Evolutionary conservation across 345 rosid genomes (phyloP).

Genomic region (Gynandropsis gynandra): DNA sequence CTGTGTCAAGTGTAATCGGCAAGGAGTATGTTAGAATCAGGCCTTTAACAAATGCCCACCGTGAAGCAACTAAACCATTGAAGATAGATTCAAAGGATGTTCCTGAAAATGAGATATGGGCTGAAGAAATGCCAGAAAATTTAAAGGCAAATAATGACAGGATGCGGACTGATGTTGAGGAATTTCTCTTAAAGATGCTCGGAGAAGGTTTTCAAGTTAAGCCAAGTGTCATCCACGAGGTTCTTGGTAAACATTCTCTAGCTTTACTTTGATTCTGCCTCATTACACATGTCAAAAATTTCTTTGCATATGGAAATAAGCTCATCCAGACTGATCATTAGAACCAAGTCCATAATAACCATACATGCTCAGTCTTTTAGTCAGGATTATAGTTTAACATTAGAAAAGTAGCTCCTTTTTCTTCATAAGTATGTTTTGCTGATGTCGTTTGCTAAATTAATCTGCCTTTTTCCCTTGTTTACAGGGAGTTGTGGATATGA

Average conservation of each 20-base stretch:
- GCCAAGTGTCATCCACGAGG: slow-evolving; percentile 34
- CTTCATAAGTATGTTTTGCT: slow-evolving; percentile 15
- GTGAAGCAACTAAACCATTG: slow-evolving; percentile 37
- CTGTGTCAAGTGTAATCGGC: slow-evolving; percentile 39
- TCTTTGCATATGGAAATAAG: too few species aligned
- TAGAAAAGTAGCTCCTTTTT: background rate
- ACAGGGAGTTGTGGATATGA: slow-evolving; percentile 50
- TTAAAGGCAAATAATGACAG: slow-evolving; percentile 12
- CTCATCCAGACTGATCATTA: too few species aligned
- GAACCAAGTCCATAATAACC: too few species aligned
- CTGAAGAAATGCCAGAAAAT: slow-evolving; percentile 19
- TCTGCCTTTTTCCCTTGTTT: slow-evolving; percentile 15
- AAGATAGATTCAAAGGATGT: slow-evolving; percentile 38
- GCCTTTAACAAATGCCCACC: slow-evolving; percentile 22
- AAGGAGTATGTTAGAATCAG: slow-evolving; percentile 33
- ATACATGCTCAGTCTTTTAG: too few species aligned
- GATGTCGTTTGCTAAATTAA: slow-evolving; percentile 17
- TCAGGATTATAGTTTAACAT: too few species aligned
- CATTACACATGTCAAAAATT: too few species aligned
- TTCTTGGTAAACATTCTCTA: slow-evolving; percentile 39
- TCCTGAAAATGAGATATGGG: slow-evolving; percentile 37
- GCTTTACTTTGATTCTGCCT: background rate
- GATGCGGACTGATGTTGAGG: slow-evolving; percentile 31
- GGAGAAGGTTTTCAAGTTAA: slow-evolving; percentile 49
- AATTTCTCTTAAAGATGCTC: slow-evolving; percentile 48